Evolutionary conservation across 352 stramenopile genomes (phyloP), one percentile per base, ranked within the genome.

Genomic region (Globisporangium mamillatum): DNA sequence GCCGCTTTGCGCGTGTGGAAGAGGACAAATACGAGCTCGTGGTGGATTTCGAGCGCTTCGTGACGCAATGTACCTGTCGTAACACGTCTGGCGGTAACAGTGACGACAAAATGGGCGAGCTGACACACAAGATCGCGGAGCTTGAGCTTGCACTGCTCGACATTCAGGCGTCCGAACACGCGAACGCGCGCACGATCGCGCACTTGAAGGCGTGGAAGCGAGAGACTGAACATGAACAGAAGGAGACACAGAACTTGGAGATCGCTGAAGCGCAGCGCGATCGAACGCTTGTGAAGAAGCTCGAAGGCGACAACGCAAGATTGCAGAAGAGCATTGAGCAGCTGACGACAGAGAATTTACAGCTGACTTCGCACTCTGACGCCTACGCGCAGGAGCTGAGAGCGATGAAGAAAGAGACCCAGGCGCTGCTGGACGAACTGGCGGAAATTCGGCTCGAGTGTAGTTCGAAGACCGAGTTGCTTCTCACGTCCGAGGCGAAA

Each of bases 1-100:
- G 77, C 60, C 89, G 90, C 63, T 83, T 78, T 68, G 72, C 78
- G 52, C 79, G 75, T 29, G 54, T 86, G 3, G 80, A 91, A 53
- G 88, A 94, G 29, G 81, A 94, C 50, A 89, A 91, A 27, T 69
- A 77, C 56, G 77, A 86, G 52, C 66, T 93, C 27, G 73, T 72
- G 0, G 67, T 73, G 10, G 79, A 86, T 44, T 79, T 93, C 27
- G 82, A 94, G 72, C 75, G 75, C 34, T 80, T 90, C 29, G 73
- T 77, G 12, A 57, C 72, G 24, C 75, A 77, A 3, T 88, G 75
- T 46, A 64, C 79, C 29, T 90, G 82, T 63, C 68, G 61, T 34
- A 61, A 66, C 4, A 63, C 41, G 16, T 52, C 38, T 25, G 58
- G 32, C 10, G 38, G 59, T 16, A 75, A 56, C 14, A 78, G 53